These are phyloP conservation scores for Colletotrichum cereale DNA, from an alignment of 2,329 filamentous ascomycete species.

Conservation along the genomic window DNA sequence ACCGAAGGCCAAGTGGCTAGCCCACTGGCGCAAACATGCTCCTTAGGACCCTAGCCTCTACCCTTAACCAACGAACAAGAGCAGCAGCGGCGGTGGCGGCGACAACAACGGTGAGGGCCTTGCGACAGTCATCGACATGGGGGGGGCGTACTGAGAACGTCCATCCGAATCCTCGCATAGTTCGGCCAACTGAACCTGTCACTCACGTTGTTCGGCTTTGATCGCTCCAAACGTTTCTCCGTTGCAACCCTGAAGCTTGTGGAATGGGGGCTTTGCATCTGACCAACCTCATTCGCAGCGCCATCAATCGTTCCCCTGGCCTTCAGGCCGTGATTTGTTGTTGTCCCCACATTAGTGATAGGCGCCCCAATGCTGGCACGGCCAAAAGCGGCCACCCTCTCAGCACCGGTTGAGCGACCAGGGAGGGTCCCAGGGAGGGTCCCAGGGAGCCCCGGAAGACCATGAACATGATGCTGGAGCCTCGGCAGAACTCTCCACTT, in stretches of 20 bases:
- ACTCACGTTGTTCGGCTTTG: slow-evolving; percentile 15
- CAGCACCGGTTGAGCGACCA: slow-evolving; percentile 4
- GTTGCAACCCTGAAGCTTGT: slow-evolving; percentile 4
- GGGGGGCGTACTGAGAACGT: slow-evolving; percentile 6
- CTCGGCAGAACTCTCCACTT: slow-evolving; percentile 36
- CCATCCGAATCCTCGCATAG: slow-evolving; percentile 5
- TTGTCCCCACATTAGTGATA: background rate
- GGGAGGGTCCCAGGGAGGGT: slow-evolving; percentile 14
- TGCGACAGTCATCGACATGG: background rate
- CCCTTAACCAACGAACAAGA: background rate
- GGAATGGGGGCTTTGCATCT: slow-evolving; percentile 1
- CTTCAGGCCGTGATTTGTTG: slow-evolving; percentile 2
- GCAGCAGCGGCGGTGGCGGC: slow-evolving; percentile 15
- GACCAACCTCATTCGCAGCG: slow-evolving; percentile 28
- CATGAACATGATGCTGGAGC: slow-evolving; percentile 17
- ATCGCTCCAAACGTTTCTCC: slow-evolving; percentile 14
- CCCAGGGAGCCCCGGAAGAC: slow-evolving; percentile 21
- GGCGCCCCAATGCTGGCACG: slow-evolving; percentile 16
- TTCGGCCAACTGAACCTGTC: slow-evolving; percentile 22
- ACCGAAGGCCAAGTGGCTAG: background rate
- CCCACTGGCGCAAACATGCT: background rate
- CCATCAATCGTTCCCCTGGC: slow-evolving; percentile 5
- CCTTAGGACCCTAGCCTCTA: background rate
- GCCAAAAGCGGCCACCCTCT: slow-evolving; percentile 1
- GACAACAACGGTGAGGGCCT: background rate